A percentile compares a stretch with the other conserved stretches of the same genome.
Evolutionary conservation across 345 rosid genomes (phyloP).

Genomic region (Aquilaria sinensis): DNA sequence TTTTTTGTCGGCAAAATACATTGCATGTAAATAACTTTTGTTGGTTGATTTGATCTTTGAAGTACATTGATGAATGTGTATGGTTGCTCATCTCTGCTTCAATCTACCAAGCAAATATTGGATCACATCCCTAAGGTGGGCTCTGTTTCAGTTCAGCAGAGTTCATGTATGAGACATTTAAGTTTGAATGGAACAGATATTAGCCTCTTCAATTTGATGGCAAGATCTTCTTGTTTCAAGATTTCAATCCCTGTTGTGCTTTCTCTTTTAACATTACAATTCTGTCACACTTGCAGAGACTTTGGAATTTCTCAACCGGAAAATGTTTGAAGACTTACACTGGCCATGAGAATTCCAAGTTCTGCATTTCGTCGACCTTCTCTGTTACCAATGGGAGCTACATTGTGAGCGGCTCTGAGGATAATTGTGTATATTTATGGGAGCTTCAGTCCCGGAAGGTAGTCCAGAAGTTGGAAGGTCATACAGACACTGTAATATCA

Average conservation of each 20-base stretch:
- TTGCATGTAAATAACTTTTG: too few species aligned
- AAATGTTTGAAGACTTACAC: slow-evolving; percentile 79
- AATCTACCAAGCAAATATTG: too few species aligned
- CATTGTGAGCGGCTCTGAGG: slow-evolving; percentile 89
- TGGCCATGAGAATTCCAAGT: slow-evolving; percentile 69
- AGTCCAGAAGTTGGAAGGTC: slow-evolving; percentile 94
- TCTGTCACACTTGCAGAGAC: slow-evolving; percentile 39
- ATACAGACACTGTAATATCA: slow-evolving; percentile 67
- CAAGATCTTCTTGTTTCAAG: background rate
- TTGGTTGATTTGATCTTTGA: too few species aligned
- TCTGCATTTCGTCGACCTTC: slow-evolving; percentile 64
- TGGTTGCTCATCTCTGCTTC: too few species aligned
- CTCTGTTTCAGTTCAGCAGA: too few species aligned
- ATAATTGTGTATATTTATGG: slow-evolving; percentile 78
- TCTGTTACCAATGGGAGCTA: slow-evolving; percentile 75
- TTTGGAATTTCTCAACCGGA: slow-evolving; percentile 78
- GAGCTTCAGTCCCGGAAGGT: slow-evolving; percentile 75
- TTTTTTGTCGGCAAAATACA: too few species aligned
- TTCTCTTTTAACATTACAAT: background rate
- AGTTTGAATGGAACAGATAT: too few species aligned
- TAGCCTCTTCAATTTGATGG: too few species aligned
- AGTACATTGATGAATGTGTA: too few species aligned
- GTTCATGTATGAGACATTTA: too few species aligned
- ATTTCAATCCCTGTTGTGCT: background rate
- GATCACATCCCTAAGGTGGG: too few species aligned